Evolutionary conservation across 2,329 filamentous ascomycete species (phyloP), one percentile per base, ranked within the genome.

Genomic region (Nectriaceae sp.): DNA sequence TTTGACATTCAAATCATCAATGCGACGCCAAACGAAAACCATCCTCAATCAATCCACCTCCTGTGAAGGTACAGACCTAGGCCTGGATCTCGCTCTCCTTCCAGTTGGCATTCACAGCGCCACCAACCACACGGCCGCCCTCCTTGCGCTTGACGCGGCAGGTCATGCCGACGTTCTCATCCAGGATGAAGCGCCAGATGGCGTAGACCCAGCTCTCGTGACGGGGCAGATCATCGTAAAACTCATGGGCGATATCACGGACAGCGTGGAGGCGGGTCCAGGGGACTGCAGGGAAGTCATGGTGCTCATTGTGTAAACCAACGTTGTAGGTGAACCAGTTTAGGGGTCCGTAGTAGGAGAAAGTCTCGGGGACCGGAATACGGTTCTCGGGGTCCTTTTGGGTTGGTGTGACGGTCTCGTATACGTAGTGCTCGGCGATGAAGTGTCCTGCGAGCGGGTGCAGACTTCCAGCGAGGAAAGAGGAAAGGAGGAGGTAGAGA

Each of bases 241-340:
- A 99, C 71, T 97, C 94, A 56, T 80, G 80, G 1, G 94, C 94
- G 47, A 95, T 88, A 54, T 83, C 74, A 65, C 92, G 84, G 45
- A 99, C 76, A 65, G 78, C 79, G 46, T 86, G 88, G 33, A 99
- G 79, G 24, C 88, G 80, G 10, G 91, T 97, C 94, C 94, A 99
- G 0, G 94, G 93, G 40, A 99, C 83, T 40, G 94, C 94, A 11
- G 94, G 94, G 74, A 99, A 99, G 71, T 99, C 94, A 70, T 99
- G 94, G 72, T 99, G 94, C 77, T 99, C 94, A 68, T 99, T 99
- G 77, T 99, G 94, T 64, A 97, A 76, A 44, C 94, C 94, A 39
- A 99, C 94, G 62, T 99, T 99, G 78, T 97, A 99, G 1, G 92
- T 96, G 42, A 99, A 73, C 62, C 91, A 73, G 74, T 99, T 99